Evolutionary conservation across 768 basidiomycete genomes (phyloP), one percentile per base, ranked within the genome.

Genomic region (Lepiota brunneoincarnata): DNA sequence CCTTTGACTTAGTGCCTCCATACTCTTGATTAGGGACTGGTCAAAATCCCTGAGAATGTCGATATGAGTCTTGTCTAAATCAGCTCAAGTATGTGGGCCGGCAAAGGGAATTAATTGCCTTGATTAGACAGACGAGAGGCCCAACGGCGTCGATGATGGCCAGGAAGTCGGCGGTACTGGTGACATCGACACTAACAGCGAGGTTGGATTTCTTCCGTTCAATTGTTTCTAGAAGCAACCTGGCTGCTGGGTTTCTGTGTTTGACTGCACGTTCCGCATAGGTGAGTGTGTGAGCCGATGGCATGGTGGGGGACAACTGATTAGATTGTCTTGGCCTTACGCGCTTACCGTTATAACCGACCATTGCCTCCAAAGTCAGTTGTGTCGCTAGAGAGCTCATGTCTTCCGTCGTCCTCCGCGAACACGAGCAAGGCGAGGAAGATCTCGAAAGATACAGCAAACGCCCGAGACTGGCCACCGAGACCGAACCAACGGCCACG

Each of bases 31-130:
- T 42, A 98, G 70, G 6, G 78, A 79, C 9, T 73, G 69, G 41
- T 93, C 83, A 68, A 93, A 98, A 72, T 98, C 94, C 61, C 93
- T 88, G 53, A 99, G 78, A 60, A 99, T 89, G 69, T 99, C 97
- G 59, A 98, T 81, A 65, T 99, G 97, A 0, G 97, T 98, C 97
- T 98, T 75, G 58, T 51, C 57, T 41, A 48, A 62, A 61, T 54
- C 53, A 59, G 41, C 61, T 67, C 44, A 71, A 65, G 59, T 64
- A 54, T 17, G 2, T 49, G n/a, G 21, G 36, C 21, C 18, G 18
- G 24, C 41, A 36, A 39, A 51, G 46, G 57, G 51, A 65, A 51
- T 46, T 64, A 58, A 58, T 72, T 82, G 78, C 96, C 89, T 98
- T 98, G 77, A 98, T 84, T 58, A 97, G 83, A 79, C 93, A 97